Conservation (phyloP, 2,329 filamentous ascomycete genomes). For the Xylariaceae sp. region DNA sequence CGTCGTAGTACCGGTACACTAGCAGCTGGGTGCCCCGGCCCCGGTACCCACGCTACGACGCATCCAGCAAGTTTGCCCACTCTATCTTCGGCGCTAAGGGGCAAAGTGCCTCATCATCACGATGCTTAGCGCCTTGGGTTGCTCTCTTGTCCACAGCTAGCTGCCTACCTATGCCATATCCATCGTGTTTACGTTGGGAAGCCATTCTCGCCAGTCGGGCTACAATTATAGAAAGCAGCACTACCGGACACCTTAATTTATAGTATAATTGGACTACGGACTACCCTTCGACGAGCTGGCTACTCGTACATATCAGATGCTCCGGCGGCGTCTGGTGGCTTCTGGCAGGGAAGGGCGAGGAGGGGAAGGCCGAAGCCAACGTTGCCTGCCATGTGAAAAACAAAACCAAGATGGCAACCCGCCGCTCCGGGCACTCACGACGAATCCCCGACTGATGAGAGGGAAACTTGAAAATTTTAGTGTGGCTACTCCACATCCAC, state of each 20-base stretch:
- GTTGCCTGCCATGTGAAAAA: slow-evolving; percentile 6
- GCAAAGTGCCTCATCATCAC: neutral
- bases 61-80: neutral
- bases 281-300: too few relatives aligned
- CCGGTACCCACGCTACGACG: neutral
- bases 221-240: too few relatives aligned
- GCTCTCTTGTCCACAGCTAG: neutral
- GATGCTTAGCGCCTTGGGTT: neutral
- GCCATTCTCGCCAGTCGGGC: too few relatives aligned
- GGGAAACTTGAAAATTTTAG: neutral
- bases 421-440: neutral
- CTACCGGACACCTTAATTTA: too few relatives aligned
- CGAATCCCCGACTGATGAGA: neutral
- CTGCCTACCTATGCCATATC: neutral
- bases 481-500: slow-evolving; percentile 12
- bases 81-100: neutral
- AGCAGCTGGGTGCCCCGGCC: neutral
- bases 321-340: neutral
- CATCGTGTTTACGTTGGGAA: neutral
- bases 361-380: slow-evolving; percentile 12
- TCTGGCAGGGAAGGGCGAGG: slow-evolving; percentile 9
- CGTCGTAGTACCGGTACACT: neutral
- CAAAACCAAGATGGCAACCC: slow-evolving; percentile 18
- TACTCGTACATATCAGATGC: neutral
- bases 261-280: too few relatives aligned